Base-by-base conservation (phyloP, 768 basidiomycete species). In the Podaxis rugospora region DNA sequence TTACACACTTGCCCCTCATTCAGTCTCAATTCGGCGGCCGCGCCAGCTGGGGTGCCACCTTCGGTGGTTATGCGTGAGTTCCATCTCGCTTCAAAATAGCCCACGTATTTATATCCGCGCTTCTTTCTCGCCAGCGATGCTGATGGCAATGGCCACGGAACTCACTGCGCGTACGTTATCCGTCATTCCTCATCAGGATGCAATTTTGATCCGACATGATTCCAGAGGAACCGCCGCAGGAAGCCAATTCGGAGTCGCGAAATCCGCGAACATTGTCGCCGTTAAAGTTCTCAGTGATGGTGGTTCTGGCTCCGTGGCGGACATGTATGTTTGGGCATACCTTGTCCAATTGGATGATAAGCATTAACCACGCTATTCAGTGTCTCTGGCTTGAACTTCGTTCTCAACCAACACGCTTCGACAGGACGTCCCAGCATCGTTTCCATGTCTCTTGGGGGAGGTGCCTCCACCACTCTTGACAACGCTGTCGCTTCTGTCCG, bases 101-200 rank as follows among this genome's bases (percentile, higher is more conserved):
- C 21, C 28, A 5, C 27, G 32, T 7, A 55, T 32, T 40, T 27
- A 37, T 40, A 28, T 11, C 9, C 35, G 23, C 46, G n/a, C 23
- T 21, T 35, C 32, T 21, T 9, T 37, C 27, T 23, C 36, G 42
- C 7, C 56, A 61, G 50, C 28, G 60, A 67, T 37, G 66, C 66
- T 42, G 76, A 77, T 62, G 75, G 70, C 7, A 69, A 76, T 59
- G 78, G 77, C n/a, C 76, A 77, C 59, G 77, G 76, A 21, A 75
- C 77, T 18, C 75, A 76, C 62, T 63, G 51, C 62, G 69, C 73
- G 70, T 71, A 58, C 49, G 69, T 59, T 21, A 9, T 23, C 21
- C 47, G 11, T 25, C 13, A 7, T 1, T 21, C 39, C 4, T 25
- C 32, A 13, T 11, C 36, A 2, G 57, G 25, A 59, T 14, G 11